Percentiles rank a stretch among this genome's conserved stretches.
Evolutionary conservation across 2,329 filamentous ascomycete species (phyloP).

Genomic region (Apiospora pterosperma): DNA sequence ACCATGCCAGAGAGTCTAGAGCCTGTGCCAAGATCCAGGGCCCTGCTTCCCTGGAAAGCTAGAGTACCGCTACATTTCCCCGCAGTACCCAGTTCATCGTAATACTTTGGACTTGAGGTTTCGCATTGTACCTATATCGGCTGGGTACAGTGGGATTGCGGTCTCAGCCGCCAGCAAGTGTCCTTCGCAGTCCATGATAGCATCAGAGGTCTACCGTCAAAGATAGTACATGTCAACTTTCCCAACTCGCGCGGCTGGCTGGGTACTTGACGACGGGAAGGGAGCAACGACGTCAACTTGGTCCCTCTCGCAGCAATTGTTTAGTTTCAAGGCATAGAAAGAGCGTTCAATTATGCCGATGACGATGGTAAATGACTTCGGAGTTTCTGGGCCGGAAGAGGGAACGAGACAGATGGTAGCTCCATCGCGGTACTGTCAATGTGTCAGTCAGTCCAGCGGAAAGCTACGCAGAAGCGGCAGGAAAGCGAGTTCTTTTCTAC

Average conservation of each 20-base stretch:
- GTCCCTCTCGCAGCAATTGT: not conserved
- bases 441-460: not conserved
- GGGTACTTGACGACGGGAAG: not conserved
- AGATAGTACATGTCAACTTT: not conserved
- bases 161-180: not conserved
- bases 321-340: not conserved
- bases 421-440: not conserved
- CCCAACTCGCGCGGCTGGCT: not conserved
- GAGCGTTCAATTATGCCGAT: not conserved
- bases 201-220: not conserved
- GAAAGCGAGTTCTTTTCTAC: not conserved
- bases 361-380: not conserved
- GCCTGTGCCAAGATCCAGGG: not conserved
- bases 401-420: not conserved
- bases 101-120: conserved; percentile 17
- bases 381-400: not conserved
- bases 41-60: not conserved
- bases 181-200: not conserved
- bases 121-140: conserved; percentile 24
- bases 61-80: conserved; percentile 25
- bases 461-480: not conserved
- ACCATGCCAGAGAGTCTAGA: not conserved
- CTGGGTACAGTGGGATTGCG: not conserved
- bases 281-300: not conserved
- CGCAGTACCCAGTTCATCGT: conserved; percentile 17